Evolutionary conservation across 495 filamentous ascomycete genomes (phyloP).

Genomic region (Penicillium crystallinum): DNA sequence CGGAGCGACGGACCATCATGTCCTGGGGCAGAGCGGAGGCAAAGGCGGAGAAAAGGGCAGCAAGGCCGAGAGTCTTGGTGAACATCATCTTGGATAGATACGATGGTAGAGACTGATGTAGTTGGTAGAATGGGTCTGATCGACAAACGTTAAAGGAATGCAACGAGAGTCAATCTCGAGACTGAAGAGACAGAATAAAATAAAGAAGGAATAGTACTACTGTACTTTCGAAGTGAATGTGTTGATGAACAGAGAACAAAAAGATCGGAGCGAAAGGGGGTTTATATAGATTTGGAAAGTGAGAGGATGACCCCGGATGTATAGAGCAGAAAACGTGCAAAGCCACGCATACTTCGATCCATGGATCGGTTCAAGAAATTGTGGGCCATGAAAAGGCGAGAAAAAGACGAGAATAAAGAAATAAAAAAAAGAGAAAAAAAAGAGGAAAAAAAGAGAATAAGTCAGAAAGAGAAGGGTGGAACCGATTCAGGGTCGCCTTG

Average conservation of each 20-base stretch:
- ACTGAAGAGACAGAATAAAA: conserved; percentile 12
- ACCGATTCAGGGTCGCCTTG: conserved; percentile 2
- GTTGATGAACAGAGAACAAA: conserved; percentile 14
- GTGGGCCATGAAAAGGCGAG: conserved; percentile 12
- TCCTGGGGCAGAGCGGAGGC: conserved; percentile 34
- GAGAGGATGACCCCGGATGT: conserved; percentile 12
- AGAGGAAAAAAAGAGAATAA: conserved; percentile 1
- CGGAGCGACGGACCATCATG: conserved; percentile 22
- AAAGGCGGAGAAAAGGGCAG: conserved; percentile 34
- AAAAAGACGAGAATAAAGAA: conserved; percentile 10
- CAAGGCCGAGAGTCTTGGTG: conserved; percentile 38
- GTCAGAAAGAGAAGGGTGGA: conserved; percentile 2
- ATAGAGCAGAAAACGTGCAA: conserved; percentile 16
- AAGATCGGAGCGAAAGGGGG: conserved; percentile 4
- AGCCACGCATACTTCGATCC: conserved; percentile 17
- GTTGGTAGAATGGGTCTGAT: conserved; percentile 16
- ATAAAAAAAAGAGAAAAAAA: conserved; percentile 6
- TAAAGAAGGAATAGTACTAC: conserved; percentile 11
- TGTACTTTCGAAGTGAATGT: conserved; percentile 13
- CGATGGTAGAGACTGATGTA: conserved; percentile 13
- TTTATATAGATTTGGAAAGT: conserved; percentile 20
- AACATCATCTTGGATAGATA: conserved; percentile 39
- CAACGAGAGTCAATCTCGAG: conserved; percentile 27
- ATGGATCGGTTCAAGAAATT: conserved; percentile 15
- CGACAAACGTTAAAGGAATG: conserved; percentile 24